Conservation (phyloP, 2,329 filamentous ascomycete genomes). For the Colletotrichum liaoningense region DNA sequence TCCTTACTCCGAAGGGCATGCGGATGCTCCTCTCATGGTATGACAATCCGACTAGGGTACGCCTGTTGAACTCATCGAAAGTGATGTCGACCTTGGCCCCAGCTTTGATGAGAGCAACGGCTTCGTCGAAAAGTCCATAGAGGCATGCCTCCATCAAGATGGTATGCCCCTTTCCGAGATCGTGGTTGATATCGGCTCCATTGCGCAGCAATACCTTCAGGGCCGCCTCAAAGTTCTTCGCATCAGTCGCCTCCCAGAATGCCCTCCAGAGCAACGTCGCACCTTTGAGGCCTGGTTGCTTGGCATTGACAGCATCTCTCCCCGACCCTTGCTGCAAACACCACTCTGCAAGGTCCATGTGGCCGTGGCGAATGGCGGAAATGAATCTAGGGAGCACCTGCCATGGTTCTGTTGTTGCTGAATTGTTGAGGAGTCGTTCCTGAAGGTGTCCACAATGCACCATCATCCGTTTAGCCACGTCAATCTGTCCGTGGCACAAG, state of each 20-base stretch:
- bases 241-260: not conserved
- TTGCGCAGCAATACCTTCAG: not conserved
- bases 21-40: not conserved
- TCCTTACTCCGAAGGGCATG: not conserved
- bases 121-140: not conserved
- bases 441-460: not conserved
- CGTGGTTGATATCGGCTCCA: slow-evolving; percentile 2
- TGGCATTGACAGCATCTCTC: not conserved
- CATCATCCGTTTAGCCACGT: not conserved
- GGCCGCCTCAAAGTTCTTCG: not conserved
- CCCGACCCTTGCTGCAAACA: not conserved
- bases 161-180: slow-evolving; percentile 1
- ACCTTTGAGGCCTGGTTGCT: not conserved
- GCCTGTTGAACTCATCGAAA: not conserved
- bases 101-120: not conserved
- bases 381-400: not conserved
- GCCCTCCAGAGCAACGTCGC: not conserved
- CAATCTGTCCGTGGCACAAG: not conserved
- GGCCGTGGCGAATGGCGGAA: not conserved
- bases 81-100: not conserved
- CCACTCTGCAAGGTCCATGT: not conserved
- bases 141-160: slow-evolving; percentile 10
- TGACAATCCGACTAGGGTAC: not conserved
- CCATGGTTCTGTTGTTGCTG: not conserved
- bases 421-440: not conserved